phyloP scores from a whole-genome alignment of 73 alveolate species.

The Durusdinium trenchii region DNA sequence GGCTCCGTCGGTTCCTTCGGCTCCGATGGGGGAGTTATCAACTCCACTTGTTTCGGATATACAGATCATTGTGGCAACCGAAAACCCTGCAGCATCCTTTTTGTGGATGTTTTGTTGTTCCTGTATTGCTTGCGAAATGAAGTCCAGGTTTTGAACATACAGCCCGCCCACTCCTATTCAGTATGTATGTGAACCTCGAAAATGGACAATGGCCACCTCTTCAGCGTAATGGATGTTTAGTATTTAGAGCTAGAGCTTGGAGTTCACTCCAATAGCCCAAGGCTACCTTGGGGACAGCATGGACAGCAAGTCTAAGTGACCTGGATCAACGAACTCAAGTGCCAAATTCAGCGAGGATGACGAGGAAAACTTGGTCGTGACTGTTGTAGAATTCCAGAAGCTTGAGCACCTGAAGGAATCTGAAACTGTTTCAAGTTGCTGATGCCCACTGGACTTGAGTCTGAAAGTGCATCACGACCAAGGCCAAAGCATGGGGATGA shows the following conservation, averaged over 20 bases:
- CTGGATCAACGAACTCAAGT: background rate
- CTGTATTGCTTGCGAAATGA: too few species aligned
- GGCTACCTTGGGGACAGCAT: background rate
- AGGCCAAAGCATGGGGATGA: conserved; percentile 55
- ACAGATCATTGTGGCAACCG: too few species aligned
- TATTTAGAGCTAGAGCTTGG: background rate
- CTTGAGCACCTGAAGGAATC: conserved; percentile 38
- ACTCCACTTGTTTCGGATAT: too few species aligned
- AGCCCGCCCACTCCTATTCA: background rate
- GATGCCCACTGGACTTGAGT: background rate
- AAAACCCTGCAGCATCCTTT: too few species aligned
- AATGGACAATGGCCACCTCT: background rate
- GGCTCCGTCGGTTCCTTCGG: too few species aligned
- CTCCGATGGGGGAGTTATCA: too few species aligned
- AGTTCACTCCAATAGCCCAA: background rate
- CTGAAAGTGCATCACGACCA: background rate
- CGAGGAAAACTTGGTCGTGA: conserved; percentile 60
- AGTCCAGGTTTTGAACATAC: too few species aligned
- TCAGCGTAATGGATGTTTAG: background rate
- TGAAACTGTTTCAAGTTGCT: background rate
- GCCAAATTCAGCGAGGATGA: background rate
- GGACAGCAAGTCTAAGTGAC: background rate
- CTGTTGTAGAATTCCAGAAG: conserved; percentile 92
- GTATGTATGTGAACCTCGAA: background rate
- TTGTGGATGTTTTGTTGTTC: too few species aligned